Evolutionary conservation across 257 asterid species (phyloP).

Genomic region (Solanum sitiens): DNA sequence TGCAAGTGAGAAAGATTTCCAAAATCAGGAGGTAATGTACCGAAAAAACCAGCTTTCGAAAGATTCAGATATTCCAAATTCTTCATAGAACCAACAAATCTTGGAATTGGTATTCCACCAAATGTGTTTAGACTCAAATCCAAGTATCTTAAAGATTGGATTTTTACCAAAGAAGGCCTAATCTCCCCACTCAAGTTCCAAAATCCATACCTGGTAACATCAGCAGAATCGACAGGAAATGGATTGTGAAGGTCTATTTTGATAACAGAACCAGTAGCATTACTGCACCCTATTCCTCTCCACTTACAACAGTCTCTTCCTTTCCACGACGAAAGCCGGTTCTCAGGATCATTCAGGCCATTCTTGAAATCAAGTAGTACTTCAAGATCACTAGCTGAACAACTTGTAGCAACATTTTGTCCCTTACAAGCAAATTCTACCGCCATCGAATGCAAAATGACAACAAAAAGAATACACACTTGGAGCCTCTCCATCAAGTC

Average conservation of each 20-base stretch:
- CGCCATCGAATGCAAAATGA: conserved; percentile 11
- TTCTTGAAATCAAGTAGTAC: conserved; percentile 41
- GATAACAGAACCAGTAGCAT: conserved; percentile 13
- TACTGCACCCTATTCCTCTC: conserved; percentile 31
- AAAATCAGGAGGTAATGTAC: conserved; percentile 18
- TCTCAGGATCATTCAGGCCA: conserved; percentile 41
- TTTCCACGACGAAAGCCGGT: conserved; percentile 31
- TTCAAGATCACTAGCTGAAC: conserved; percentile 15
- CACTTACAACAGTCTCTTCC: conserved; percentile 34
- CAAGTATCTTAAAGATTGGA: conserved; percentile 21
- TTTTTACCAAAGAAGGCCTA: conserved; percentile 30
- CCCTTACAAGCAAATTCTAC: background rate
- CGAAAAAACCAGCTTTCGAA: conserved; percentile 36
- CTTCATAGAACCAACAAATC: conserved; percentile 28
- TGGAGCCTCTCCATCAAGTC: conserved; percentile 8
- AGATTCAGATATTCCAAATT: conserved; percentile 30
- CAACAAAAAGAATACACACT: conserved; percentile 2
- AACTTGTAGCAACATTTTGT: conserved; percentile 3
- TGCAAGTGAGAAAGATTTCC: conserved; percentile 37
- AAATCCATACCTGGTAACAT: conserved; percentile 15
- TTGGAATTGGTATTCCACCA: conserved; percentile 26
- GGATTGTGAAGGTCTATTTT: conserved; percentile 29
- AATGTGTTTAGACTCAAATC: conserved; percentile 47
- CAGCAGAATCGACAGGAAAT: background rate
- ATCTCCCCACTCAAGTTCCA: conserved; percentile 50